Evolutionary conservation across 345 rosid genomes (phyloP), one percentile per base, ranked within the genome.

Genomic region (Gossypium herbaceum): DNA sequence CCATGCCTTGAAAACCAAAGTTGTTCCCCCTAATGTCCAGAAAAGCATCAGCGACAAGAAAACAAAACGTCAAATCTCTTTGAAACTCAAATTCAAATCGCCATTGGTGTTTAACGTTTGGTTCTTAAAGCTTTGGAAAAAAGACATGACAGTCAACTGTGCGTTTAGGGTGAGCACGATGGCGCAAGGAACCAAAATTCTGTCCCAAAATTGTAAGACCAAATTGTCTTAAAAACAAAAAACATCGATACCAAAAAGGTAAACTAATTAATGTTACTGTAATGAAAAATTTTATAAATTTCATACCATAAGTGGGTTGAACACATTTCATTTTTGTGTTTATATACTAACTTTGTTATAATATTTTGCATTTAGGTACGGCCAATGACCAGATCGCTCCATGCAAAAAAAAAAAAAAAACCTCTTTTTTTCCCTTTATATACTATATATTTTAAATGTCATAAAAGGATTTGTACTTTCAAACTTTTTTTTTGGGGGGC

Each of bases 101-200:
- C 70, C 81, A 16, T 73, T 81, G 71, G 61, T 76, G 64, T 61
- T 87, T 71, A 85, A 64, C 12, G 57, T 79, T 41, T 71, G 84
- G 45, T 51, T 68, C 19, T 62, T 88, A 2, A 78, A 72, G 39
- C 76, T 83, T n/a, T 79, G 82, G 80, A 75, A 16, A 45, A 84
- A 75, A 75, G 79, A 73, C 61, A 71, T 84, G 39, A 68, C 77
- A 60, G 88, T 87, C 58, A 77, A 74, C 47, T 91, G 97, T 79
- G 73, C 80, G 45, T 78, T 93, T 63, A 77, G 81, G 76, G 86
- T 93, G 58, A 80, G 76, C 66, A 85, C 84, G 1, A 71, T 85
- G 64, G 86, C 80, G 43, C 54, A 72, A 54, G 85, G 78, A 68
- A 77, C 71, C 34, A 80, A 80, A 43, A 68, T 91, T 81, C 74